Evolutionary conservation across 495 filamentous ascomycete species (phyloP), one percentile per base, ranked within the genome.

Genomic region (Xylaria intraflava): DNA sequence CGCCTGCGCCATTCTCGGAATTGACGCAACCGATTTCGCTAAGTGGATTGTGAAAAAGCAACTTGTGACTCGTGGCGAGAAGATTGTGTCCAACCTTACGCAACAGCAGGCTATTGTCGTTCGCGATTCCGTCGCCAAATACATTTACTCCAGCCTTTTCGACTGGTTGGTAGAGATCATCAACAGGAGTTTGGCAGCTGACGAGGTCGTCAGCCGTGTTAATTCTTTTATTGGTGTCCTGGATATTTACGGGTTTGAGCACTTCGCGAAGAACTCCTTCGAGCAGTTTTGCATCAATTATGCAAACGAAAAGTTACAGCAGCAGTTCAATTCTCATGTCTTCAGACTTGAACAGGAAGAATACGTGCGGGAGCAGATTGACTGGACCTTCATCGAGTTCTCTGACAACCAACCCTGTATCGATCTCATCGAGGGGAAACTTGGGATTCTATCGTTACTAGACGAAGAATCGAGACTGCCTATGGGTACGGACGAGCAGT

Each of bases 231-330:
- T 99, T 60, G 93, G 93, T 62, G 93, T 99, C 33, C 82, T 99
- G 49, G 93, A 99, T 88, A 99, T 99, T 60, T 99, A 99, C 75
- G 93, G 93, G 39, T 99, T 99, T 68, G 93, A 99, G 69, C 93
- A 99, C 72, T 99, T 99, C 62, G 92, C 94, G 46, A 96, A 95
- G 75, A 99, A 99, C 76, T 97, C 94, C 8, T 99, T 99, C 62
- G 93, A 99, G 71, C 93, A 99, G 68, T 99, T 99, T 70, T 99
- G 93, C 69, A 99, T 99, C 79, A 99, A 99, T 73, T 99, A 97
- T 61, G 93, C 93, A 67, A 99, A 99, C 70, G 93, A 99, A 71
- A 99, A 99, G 69, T 74, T 99, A 30, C 93, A 99, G 65, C 93
- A 99, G 65, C 94, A 99, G 62, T 99, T 99, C 77, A 99, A 99